Evolutionary conservation across 2,329 filamentous ascomycete species (phyloP).

Genomic region (Cordyceps cicadae): DNA sequence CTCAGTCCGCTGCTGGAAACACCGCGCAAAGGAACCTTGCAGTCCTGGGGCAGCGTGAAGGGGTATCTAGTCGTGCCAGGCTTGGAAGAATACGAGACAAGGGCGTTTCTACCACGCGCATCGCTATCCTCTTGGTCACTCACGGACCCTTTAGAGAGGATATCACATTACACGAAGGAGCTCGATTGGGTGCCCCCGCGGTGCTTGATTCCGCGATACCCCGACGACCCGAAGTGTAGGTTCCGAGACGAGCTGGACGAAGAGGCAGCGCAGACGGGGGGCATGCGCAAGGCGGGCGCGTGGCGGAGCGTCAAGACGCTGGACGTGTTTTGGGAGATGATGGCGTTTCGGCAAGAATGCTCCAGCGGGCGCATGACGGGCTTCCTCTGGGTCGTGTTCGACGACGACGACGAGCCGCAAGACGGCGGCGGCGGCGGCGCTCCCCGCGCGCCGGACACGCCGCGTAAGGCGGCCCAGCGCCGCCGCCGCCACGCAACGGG

Average conservation of each 20-base stretch:
- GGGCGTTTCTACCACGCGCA: conserved; percentile 62
- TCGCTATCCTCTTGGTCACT: conserved; percentile 56
- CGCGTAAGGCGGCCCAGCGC: conserved; percentile 19
- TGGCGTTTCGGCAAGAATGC: conserved; percentile 94
- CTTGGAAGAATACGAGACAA: conserved; percentile 70
- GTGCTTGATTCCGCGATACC: conserved; percentile 81
- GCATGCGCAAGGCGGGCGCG: conserved; percentile 49
- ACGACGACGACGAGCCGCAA: conserved; percentile 46
- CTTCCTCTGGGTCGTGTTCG: conserved; percentile 88
- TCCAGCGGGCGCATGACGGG: conserved; percentile 87
- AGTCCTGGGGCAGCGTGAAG: conserved; percentile 42
- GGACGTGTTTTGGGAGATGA: conserved; percentile 97
- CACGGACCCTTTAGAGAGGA: conserved; percentile 59
- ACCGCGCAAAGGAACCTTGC: conserved; percentile 27
- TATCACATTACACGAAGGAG: conserved; percentile 54
- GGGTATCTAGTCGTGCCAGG: conserved; percentile 85
- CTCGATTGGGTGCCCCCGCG: conserved; percentile 60
- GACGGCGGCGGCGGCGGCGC: conserved; percentile 13
- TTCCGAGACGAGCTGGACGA: conserved; percentile 86
- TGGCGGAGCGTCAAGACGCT: conserved; percentile 81
- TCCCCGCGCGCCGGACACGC: conserved; percentile 24
- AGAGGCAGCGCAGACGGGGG: conserved; percentile 54
- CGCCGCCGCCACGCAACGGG: background rate
- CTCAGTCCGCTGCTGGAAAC: conserved; percentile 63
- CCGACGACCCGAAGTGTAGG: conserved; percentile 89